Percentiles rank a stretch among this genome's conserved stretches.
These are phyloP conservation scores for Sedum album DNA, from an alignment of 164 flowering plant genomes.

Conservation along the genomic window DNA sequence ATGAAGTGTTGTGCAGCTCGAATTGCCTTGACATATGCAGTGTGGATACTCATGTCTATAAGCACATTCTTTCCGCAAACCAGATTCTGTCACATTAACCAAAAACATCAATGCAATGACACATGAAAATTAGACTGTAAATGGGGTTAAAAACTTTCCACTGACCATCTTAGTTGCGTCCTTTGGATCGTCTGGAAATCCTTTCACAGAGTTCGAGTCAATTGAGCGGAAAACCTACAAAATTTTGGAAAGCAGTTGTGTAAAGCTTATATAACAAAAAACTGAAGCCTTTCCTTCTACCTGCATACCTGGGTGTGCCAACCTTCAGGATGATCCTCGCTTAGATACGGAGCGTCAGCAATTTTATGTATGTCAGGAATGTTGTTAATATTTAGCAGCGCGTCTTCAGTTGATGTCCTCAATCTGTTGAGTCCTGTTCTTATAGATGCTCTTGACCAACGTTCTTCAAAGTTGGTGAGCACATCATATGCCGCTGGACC, in stretches of 20 bases:
- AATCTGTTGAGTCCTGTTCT: slow-evolving; percentile 27
- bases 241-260: slow-evolving; percentile 2
- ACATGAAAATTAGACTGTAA: background rate
- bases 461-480: slow-evolving; percentile 44
- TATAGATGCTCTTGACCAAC: slow-evolving; percentile 39
- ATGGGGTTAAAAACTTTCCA: background rate
- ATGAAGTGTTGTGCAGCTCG: too few relatives aligned
- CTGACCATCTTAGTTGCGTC: too few relatives aligned
- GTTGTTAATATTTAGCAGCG: slow-evolving; percentile 32
- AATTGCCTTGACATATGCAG: too few relatives aligned
- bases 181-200: slow-evolving; percentile 60
- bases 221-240: slow-evolving; percentile 57
- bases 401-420: slow-evolving; percentile 29
- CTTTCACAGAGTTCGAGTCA: slow-evolving; percentile 55
- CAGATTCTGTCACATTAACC: slow-evolving; percentile 40
- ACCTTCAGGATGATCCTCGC: slow-evolving; percentile 25
- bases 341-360: slow-evolving; percentile 17
- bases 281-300: too few relatives aligned
- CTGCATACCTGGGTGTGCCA: slow-evolving; percentile 47
- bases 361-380: slow-evolving; percentile 33
- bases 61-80: slow-evolving; percentile 59
- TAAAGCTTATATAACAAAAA: too few relatives aligned
- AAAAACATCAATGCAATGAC: background rate
- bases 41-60: too few relatives aligned
- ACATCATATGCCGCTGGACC: slow-evolving; percentile 49